These are phyloP conservation scores for Daldinia caldariorum DNA, from an alignment of 495 filamentous ascomycete species.

Conservation along the genomic window DNA sequence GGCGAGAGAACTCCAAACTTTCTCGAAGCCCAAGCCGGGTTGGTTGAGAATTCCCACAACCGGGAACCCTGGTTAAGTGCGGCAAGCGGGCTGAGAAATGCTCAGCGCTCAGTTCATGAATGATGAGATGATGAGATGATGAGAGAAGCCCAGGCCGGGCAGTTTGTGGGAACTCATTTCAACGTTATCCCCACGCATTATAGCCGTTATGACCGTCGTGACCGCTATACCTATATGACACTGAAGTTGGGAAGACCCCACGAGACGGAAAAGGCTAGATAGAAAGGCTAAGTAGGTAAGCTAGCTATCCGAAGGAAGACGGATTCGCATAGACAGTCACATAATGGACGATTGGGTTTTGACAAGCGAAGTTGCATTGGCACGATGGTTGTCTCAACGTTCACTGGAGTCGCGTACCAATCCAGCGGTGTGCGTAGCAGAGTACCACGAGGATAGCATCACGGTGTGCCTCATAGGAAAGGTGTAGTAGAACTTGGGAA, in stretches of 20 bases:
- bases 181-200: slow-evolving; percentile 37
- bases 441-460: slow-evolving; percentile 24
- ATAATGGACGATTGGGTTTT: slow-evolving; percentile 42
- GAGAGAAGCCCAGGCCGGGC: slow-evolving; percentile 8
- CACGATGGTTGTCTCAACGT: slow-evolving; percentile 39
- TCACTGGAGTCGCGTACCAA: slow-evolving; percentile 17
- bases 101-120: neutral
- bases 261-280: neutral
- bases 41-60: slow-evolving; percentile 24
- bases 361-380: slow-evolving; percentile 49
- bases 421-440: slow-evolving; percentile 42
- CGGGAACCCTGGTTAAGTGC: slow-evolving; percentile 26
- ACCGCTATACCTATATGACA: slow-evolving; percentile 21
- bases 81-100: slow-evolving; percentile 33
- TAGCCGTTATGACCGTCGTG: neutral
- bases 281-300: neutral
- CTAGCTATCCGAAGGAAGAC: neutral
- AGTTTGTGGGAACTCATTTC: slow-evolving; percentile 37
- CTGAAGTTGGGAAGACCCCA: neutral
- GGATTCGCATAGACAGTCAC: slow-evolving; percentile 22
- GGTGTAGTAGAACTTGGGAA: slow-evolving; percentile 6
- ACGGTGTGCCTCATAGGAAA: slow-evolving; percentile 12
- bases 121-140: slow-evolving; percentile 1
- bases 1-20: slow-evolving; percentile 39
- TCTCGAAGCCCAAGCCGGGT: slow-evolving; percentile 21